phyloP scores from a whole-genome alignment of 441 rosid species.

The Viola pubescens region DNA sequence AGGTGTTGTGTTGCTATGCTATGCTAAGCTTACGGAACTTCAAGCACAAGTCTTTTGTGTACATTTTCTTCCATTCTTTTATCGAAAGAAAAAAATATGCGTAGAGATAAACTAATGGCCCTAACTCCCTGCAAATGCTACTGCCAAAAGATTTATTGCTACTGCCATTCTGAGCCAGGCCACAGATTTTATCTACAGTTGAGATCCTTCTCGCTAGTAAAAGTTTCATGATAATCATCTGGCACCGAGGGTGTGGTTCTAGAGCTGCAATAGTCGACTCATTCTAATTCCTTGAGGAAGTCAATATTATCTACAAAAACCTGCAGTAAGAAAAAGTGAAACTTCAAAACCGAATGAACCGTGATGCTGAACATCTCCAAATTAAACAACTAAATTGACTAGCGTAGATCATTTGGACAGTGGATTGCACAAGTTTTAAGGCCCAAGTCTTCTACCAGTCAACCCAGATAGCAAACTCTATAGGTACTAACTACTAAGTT shows the following conservation, averaged over 20 bases:
- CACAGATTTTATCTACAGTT: constrained; percentile 24
- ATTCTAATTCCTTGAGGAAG: constrained; percentile 75
- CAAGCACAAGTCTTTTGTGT: too few species aligned
- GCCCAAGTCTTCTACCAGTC: neutral
- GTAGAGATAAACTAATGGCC: neutral
- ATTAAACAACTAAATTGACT: neutral
- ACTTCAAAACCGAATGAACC: constrained; percentile 1
- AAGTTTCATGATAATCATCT: neutral
- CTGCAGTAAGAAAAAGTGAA: constrained; percentile 24
- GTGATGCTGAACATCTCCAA: neutral
- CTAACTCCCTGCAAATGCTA: constrained; percentile 5
- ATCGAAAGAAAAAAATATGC: neutral
- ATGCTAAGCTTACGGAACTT: too few species aligned
- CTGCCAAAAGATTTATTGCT: constrained; percentile 17
- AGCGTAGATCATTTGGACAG: neutral
- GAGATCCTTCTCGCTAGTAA: constrained; percentile 2
- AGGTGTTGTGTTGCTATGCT: too few species aligned
- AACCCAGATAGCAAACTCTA: neutral
- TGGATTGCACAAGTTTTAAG: neutral
- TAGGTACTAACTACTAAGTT: neutral
- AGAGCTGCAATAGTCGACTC: constrained; percentile 22
- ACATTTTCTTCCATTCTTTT: too few species aligned
- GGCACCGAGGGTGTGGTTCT: neutral
- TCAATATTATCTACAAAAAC: constrained; percentile 87
- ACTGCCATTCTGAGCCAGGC: constrained; percentile 4